Evolutionary conservation across 1,284 basidiomycete species (phyloP).

Genomic region (Pholiota adiposa): DNA sequence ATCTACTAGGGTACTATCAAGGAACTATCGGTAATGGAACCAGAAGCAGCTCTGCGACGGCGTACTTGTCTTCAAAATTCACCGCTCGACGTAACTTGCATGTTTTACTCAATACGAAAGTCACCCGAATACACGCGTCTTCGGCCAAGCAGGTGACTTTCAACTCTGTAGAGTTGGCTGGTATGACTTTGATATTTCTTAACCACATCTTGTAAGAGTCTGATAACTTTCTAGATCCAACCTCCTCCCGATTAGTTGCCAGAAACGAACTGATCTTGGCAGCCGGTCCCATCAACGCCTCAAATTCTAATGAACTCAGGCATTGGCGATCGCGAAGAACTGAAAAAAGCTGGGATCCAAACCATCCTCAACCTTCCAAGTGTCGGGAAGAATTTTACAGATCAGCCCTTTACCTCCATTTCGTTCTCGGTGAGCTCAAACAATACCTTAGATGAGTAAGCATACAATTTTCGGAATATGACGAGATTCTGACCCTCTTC

Average conservation of each 20-base stretch:
- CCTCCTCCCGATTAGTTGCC: conserved; percentile 21
- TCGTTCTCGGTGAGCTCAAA: conserved; percentile 24
- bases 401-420: conserved; percentile 32
- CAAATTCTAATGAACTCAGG: conserved; percentile 54
- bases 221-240: neutral
- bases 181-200: neutral
- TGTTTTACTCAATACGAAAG: conserved; percentile 36
- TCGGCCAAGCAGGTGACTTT: conserved; percentile 2
- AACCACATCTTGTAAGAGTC: neutral
- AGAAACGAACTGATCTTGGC: conserved; percentile 45
- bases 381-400: conserved; percentile 48
- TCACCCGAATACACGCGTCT: conserved; percentile 17
- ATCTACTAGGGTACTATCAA: conserved; percentile 37
- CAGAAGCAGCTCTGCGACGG: conserved; percentile 36
- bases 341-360: conserved; percentile 39
- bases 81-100: conserved; percentile 33
- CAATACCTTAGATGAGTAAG: conserved; percentile 22
- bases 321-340: conserved; percentile 43
- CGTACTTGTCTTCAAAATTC: conserved; percentile 31
- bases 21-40: conserved; percentile 32
- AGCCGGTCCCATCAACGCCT: conserved; percentile 48
- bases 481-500: neutral
- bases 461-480: neutral
- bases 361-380: conserved; percentile 41
- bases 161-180: conserved; percentile 6